Evolutionary conservation across 176 grass and related monocot genomes (phyloP).

Genomic region (Neostapfia colusana): DNA sequence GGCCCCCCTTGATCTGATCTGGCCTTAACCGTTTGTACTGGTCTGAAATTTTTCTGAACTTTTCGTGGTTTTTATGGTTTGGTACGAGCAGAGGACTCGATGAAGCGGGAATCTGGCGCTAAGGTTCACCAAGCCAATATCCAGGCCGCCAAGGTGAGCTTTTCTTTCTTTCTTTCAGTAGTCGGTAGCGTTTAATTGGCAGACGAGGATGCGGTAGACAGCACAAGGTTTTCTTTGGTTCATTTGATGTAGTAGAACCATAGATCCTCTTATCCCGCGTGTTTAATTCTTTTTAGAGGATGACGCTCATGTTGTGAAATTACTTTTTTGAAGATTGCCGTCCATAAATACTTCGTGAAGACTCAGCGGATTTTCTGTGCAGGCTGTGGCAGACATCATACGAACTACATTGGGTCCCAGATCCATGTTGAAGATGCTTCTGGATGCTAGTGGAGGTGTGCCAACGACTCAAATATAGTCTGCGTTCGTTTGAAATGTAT

Average conservation of each 20-base stretch:
- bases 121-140: slow-evolving; percentile 94
- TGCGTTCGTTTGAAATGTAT: background rate
- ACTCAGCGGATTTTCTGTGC: slow-evolving; percentile 25
- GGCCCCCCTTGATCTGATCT: slow-evolving; percentile 21
- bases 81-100: slow-evolving; percentile 74
- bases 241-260: background rate
- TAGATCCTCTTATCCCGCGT: background rate
- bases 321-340: background rate
- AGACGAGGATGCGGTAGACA: background rate
- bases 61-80: slow-evolving; percentile 5
- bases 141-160: slow-evolving; percentile 82
- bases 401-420: slow-evolving; percentile 92
- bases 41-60: slow-evolving; percentile 4
- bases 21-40: slow-evolving; percentile 8
- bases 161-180: background rate
- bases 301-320: background rate
- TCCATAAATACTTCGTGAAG: background rate
- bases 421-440: slow-evolving; percentile 98
- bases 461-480: background rate
- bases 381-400: slow-evolving; percentile 97
- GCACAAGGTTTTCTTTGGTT: background rate
- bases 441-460: slow-evolving; percentile 87
- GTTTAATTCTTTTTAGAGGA: too few relatives aligned
- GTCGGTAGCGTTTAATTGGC: background rate
- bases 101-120: slow-evolving; percentile 80